These are phyloP conservation scores for Ascochyta koolunga DNA, from an alignment of 2,329 filamentous ascomycete genomes.

Conservation along the genomic window DNA sequence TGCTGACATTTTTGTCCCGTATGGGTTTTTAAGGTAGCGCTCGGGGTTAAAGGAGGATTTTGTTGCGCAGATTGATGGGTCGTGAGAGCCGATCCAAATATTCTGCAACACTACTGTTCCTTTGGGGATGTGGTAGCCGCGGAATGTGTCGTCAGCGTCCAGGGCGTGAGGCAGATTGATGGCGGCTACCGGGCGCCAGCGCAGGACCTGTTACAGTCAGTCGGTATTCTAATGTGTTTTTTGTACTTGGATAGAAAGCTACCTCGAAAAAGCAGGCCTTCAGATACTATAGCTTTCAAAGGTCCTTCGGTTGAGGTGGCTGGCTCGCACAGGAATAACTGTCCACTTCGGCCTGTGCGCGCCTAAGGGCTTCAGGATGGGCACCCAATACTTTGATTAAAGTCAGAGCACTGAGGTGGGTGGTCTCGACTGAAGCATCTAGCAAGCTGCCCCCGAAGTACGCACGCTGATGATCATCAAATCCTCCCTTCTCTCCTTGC, in stretches of 20 bases:
- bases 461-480: constrained; percentile 24
- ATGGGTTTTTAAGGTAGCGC: constrained; percentile 3
- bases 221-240: neutral
- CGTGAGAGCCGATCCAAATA: constrained; percentile 4
- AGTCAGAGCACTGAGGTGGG: constrained; percentile 13
- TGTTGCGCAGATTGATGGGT: neutral
- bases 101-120: constrained; percentile 28
- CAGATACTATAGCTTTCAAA: constrained; percentile 33
- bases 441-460: constrained; percentile 25
- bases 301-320: constrained; percentile 29
- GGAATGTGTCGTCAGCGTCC: constrained; percentile 54
- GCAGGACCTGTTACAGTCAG: constrained; percentile 34
- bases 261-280: constrained; percentile 18
- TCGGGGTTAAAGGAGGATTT: neutral
- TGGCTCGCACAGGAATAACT: constrained; percentile 15
- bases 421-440: constrained; percentile 33
- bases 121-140: constrained; percentile 56
- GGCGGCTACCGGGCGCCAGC: constrained; percentile 47
- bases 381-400: constrained; percentile 18
- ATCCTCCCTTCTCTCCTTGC: constrained; percentile 8
- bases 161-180: constrained; percentile 54
- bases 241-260: neutral
- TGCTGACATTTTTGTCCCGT: neutral
- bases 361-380: constrained; percentile 14
- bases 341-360: constrained; percentile 29